Conservation (phyloP, 2,329 filamentous ascomycete genomes). For the Dactylonectria macrodidyma region DNA sequence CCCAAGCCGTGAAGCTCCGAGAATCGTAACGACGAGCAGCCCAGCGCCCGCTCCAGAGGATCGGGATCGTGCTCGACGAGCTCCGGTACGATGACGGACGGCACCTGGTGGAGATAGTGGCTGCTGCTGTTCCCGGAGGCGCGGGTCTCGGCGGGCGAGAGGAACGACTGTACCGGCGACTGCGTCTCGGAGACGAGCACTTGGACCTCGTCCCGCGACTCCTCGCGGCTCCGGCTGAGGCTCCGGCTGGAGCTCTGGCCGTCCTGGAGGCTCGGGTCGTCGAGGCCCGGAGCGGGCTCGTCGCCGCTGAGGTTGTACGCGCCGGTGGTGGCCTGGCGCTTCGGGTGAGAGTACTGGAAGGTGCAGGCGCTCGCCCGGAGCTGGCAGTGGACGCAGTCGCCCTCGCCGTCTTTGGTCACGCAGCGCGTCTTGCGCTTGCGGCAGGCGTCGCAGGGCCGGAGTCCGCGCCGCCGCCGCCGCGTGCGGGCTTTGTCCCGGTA, state of each 20-base stretch:
- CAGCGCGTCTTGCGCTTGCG: too few relatives aligned
- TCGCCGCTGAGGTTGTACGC: too few relatives aligned
- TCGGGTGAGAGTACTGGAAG: too few relatives aligned
- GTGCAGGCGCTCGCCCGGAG: too few relatives aligned
- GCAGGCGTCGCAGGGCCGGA: constrained; percentile 48
- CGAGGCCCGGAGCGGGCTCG: not conserved
- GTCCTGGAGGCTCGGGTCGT: constrained; percentile 4
- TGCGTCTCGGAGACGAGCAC: constrained; percentile 40
- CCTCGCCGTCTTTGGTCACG: too few relatives aligned
- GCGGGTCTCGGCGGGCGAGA: constrained; percentile 46
- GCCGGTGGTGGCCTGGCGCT: too few relatives aligned
- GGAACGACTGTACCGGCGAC: constrained; percentile 42
- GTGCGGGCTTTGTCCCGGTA: constrained; percentile 49
- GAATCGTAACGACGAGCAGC: constrained; percentile 54
- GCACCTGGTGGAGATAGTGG: not conserved
- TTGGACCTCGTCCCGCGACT: constrained; percentile 44
- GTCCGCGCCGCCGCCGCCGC: constrained; percentile 46
- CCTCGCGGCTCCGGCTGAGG: constrained; percentile 37
- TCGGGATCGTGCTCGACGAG: too few relatives aligned
- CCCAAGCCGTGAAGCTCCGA: constrained; percentile 52
- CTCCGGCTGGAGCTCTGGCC: constrained; percentile 1
- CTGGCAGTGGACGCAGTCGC: too few relatives aligned
- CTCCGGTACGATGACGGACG: too few relatives aligned
- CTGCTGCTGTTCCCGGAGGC: constrained; percentile 38
- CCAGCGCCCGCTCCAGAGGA: constrained; percentile 61